A percentile compares a stretch with the other conserved stretches of the same genome.
These are phyloP conservation scores for Rhododendron ovatum DNA, from an alignment of 148 eudicot species.

Conservation along the genomic window DNA sequence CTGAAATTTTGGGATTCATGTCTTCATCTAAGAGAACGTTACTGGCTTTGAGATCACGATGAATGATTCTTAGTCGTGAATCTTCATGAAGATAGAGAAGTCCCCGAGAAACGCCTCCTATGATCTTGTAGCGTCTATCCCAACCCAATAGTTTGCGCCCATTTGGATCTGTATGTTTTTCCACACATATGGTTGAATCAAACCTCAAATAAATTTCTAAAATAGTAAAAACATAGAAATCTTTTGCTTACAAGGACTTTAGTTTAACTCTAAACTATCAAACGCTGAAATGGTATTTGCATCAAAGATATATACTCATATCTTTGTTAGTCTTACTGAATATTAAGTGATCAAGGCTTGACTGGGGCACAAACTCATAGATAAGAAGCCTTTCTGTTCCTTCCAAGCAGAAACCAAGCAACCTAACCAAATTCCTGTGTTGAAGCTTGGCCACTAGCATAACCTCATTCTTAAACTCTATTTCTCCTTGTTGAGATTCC, in stretches of 20 bases:
- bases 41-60: too few species aligned
- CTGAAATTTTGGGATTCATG: too few species aligned
- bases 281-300: neutral
- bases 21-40: too few species aligned
- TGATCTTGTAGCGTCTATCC: too few species aligned
- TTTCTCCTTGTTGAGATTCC: conserved; percentile 31
- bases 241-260: neutral
- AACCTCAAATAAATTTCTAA: neutral
- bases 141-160: too few species aligned
- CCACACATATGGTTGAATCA: too few species aligned
- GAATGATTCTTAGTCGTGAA: too few species aligned
- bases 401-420: conserved; percentile 2
- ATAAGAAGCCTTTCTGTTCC: conserved; percentile 9
- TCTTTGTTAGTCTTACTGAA: conserved; percentile 8
- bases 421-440: conserved; percentile 25
- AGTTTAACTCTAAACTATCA: neutral
- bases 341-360: too few species aligned
- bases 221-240: neutral
- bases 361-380: too few species aligned
- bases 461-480: conserved; percentile 34
- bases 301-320: neutral
- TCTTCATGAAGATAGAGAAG: too few species aligned
- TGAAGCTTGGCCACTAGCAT: conserved; percentile 27
- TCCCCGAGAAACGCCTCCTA: too few species aligned
- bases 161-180: too few species aligned